These are phyloP conservation scores for Stentor coeruleus DNA, from an alignment of 73 alveolate species.

Conservation along the genomic window DNA sequence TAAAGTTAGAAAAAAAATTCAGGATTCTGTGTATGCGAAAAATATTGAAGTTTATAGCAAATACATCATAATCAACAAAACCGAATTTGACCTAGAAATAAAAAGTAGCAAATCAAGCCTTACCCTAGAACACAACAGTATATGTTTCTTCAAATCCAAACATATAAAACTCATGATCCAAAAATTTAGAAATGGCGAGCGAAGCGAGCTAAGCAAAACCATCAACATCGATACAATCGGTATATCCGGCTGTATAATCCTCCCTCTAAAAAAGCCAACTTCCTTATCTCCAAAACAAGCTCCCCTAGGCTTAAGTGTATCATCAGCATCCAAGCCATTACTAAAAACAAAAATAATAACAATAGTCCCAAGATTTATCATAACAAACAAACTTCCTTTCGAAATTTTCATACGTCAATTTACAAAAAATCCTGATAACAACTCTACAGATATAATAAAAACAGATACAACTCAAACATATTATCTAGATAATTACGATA, in stretches of 20 bases:
- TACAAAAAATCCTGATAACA: constrained; percentile 32
- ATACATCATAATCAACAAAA: neutral
- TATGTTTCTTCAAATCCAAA: neutral
- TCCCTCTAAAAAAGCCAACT: neutral
- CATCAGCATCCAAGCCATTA: neutral
- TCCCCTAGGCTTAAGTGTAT: neutral
- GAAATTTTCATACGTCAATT: neutral
- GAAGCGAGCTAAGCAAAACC: neutral
- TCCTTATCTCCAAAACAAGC: neutral
- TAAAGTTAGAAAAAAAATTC: neutral
- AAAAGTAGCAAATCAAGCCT: neutral
- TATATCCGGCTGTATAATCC: neutral
- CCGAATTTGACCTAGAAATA: neutral
- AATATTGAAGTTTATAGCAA: neutral
- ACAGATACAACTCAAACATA: neutral
- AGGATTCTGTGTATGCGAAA: neutral
- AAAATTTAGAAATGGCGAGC: neutral
- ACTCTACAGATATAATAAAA: neutral
- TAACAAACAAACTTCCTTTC: neutral
- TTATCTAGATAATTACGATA: constrained; percentile 24
- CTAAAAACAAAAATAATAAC: neutral
- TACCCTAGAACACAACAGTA: neutral
- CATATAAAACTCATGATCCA: neutral
- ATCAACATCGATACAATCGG: neutral
- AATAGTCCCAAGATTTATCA: constrained; percentile 4